These are phyloP conservation scores for Russula foetens DNA, from an alignment of 768 basidiomycete species.

Conservation along the genomic window DNA sequence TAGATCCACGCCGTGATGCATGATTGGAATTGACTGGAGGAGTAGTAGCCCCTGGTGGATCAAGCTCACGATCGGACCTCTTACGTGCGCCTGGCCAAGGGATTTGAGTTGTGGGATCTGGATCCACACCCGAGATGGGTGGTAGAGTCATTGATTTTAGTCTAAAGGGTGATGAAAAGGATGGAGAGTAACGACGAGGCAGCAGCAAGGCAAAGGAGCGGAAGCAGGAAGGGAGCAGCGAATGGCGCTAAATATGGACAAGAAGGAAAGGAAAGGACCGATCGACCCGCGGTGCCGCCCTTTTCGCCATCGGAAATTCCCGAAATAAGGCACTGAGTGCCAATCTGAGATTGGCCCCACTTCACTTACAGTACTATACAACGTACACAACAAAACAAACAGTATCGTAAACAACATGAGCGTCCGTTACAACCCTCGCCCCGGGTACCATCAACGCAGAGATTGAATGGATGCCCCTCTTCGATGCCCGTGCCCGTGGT, in stretches of 20 bases:
- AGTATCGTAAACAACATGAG: no score
- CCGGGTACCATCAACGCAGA: conserved; percentile 20
- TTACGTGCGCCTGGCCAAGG: conserved; percentile 48
- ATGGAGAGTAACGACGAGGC: neutral
- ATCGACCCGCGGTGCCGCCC: no score
- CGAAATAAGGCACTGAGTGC: no score
- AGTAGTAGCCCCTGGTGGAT: neutral
- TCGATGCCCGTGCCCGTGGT: conserved; percentile 29
- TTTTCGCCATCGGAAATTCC: neutral
- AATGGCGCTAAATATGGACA: neutral
- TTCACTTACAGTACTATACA: neutral
- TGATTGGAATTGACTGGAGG: neutral
- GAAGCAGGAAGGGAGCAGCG: neutral
- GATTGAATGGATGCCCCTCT: conserved; percentile 36
- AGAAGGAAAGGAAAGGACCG: no score
- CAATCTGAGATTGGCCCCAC: neutral
- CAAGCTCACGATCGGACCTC: conserved; percentile 23
- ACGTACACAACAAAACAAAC: no score
- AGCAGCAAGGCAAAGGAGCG: neutral
- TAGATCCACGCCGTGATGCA: neutral
- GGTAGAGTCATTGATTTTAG: conserved; percentile 49
- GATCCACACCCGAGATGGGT: conserved; percentile 42
- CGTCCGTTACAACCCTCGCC: neutral
- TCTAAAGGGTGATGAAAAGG: neutral
- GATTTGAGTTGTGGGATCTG: conserved; percentile 74